Percentiles rank a stretch among this genome's conserved stretches.
phyloP scores from a whole-genome alignment of 768 basidiomycete genomes.

The Filobasidium floriforme region DNA sequence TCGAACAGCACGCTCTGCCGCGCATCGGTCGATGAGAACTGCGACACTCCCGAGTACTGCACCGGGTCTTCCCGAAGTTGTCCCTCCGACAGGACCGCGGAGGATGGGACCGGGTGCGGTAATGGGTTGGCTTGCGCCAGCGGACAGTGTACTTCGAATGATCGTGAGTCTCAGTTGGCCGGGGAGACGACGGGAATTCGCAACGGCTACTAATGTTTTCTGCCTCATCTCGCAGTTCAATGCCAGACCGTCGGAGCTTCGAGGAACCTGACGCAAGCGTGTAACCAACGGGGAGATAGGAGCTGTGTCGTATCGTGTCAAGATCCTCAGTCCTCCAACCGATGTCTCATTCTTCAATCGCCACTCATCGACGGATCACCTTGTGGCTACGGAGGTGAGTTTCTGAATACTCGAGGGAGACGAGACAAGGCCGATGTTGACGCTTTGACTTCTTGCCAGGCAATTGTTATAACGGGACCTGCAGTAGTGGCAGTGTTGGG shows the following conservation, averaged over 20 bases:
- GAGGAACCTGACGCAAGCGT: constrained; percentile 61
- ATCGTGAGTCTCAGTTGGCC: constrained; percentile 51
- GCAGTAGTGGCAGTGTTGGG: constrained; percentile 56
- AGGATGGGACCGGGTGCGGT: constrained; percentile 65
- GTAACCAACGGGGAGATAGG: constrained; percentile 58
- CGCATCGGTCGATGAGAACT: constrained; percentile 57
- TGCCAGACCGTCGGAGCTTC: constrained; percentile 65
- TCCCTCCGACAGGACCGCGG: constrained; percentile 57
- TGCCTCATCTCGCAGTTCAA: constrained; percentile 52
- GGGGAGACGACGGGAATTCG: background rate
- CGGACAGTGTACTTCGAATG: constrained; percentile 68
- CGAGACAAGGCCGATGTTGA: too few species aligned
- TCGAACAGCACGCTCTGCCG: constrained; percentile 58
- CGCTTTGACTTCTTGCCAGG: background rate
- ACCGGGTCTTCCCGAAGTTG: constrained; percentile 67
- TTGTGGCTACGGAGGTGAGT: constrained; percentile 56
- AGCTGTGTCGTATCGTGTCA: constrained; percentile 73
- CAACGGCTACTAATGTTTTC: background rate
- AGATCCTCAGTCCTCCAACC: constrained; percentile 54
- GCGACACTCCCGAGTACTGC: constrained; percentile 68
- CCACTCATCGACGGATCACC: constrained; percentile 71
- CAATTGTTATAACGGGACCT: constrained; percentile 60
- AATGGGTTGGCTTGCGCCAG: constrained; percentile 64
- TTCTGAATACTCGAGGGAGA: background rate
- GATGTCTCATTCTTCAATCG: constrained; percentile 65